Conservation (phyloP, 2,329 filamentous ascomycete genomes). For the Zymoseptoria crescenta region DNA sequence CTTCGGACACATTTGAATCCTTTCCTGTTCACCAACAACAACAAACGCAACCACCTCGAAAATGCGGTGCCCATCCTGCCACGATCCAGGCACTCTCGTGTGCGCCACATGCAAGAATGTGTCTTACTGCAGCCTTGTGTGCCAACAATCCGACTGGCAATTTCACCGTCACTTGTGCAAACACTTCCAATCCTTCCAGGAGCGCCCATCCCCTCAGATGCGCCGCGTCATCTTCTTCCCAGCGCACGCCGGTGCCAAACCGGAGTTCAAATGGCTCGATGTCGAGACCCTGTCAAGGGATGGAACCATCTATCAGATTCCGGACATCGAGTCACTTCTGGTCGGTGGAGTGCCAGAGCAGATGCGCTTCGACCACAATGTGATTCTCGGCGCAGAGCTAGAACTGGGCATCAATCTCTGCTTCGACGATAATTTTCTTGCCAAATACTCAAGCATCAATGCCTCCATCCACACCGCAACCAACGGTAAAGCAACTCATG, state of each 20-base stretch:
- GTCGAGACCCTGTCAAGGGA: no score
- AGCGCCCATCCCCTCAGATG: not conserved
- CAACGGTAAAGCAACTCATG: not conserved
- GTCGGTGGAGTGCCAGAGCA: no score
- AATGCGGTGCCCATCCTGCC: not conserved
- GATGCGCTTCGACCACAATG: no score
- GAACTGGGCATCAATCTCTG: not conserved
- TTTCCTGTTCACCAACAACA: no score
- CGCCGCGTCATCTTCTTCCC: not conserved
- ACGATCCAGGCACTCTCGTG: conserved; percentile 25
- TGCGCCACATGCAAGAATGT: conserved; percentile 43
- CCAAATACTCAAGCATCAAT: not conserved
- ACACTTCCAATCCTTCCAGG: not conserved
- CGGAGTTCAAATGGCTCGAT: not conserved
- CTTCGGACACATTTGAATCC: no score
- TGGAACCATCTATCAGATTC: no score
- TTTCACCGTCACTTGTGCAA: conserved; percentile 2
- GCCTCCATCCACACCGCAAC: not conserved
- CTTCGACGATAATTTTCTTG: not conserved
- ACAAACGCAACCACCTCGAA: no score
- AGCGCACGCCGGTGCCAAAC: not conserved
- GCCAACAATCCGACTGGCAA: conserved; percentile 3
- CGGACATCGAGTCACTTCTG: no score
- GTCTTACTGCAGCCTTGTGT: conserved; percentile 33
- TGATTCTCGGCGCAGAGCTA: not conserved